Evolutionary conservation across 441 rosid genomes (phyloP).

Genomic region (Populus trichocarpa): DNA sequence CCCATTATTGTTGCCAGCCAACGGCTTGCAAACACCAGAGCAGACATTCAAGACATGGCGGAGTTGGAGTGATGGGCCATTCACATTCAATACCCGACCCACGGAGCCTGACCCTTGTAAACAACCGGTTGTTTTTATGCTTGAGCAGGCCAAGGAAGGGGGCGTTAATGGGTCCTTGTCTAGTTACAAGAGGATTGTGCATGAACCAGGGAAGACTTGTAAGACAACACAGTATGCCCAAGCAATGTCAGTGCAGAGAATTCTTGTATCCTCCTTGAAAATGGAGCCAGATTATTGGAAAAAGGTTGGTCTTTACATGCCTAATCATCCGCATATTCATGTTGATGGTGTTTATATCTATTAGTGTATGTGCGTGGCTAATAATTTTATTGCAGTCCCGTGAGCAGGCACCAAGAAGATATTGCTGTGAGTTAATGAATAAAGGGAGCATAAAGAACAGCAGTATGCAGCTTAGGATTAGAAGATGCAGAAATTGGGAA

Average conservation of each 20-base stretch:
- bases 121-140: slow-evolving; percentile 53
- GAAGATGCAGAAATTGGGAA: slow-evolving; percentile 56
- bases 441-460: slow-evolving; percentile 26
- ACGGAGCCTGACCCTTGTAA: slow-evolving; percentile 44
- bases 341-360: background rate
- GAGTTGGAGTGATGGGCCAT: slow-evolving; percentile 56
- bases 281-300: slow-evolving; percentile 59
- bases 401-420: slow-evolving; percentile 55
- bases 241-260: slow-evolving; percentile 36
- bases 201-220: slow-evolving; percentile 33
- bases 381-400: background rate
- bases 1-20: slow-evolving; percentile 40
- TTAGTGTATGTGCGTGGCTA: background rate
- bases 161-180: slow-evolving; percentile 46
- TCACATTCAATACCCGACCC: slow-evolving; percentile 63
- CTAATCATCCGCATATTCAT: background rate
- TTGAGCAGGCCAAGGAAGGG: slow-evolving; percentile 40
- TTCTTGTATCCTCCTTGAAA: slow-evolving; percentile 50
- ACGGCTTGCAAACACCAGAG: slow-evolving; percentile 45
- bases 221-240: slow-evolving; percentile 21
- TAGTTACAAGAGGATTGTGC: slow-evolving; percentile 30
- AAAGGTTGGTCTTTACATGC: slow-evolving; percentile 33
- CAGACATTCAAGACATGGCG: slow-evolving; percentile 83
- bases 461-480: slow-evolving; percentile 51
- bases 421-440: slow-evolving; percentile 57